These are phyloP conservation scores for Pythium rishiriense DNA, from an alignment of 352 stramenopile species.

Conservation along the genomic window DNA sequence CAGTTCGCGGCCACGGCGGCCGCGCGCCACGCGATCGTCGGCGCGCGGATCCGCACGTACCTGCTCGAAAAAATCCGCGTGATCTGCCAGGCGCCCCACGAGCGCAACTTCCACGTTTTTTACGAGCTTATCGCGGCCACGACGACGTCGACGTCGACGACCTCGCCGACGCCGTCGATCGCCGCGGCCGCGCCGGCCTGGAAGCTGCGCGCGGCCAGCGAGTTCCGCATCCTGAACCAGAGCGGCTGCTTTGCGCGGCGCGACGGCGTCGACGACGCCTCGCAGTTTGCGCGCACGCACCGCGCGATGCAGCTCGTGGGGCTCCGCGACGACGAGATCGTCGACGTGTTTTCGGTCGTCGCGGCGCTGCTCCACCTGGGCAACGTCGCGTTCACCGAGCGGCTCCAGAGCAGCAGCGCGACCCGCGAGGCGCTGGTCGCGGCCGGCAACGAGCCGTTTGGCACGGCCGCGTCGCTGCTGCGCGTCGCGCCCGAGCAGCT, in stretches of 20 bases:
- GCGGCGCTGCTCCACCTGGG: constrained; percentile 86
- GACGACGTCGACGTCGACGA: neutral
- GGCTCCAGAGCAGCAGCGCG: neutral
- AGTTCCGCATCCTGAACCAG: constrained; percentile 72
- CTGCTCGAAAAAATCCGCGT: constrained; percentile 94
- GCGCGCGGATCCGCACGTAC: constrained; percentile 89
- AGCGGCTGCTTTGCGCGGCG: constrained; percentile 65
- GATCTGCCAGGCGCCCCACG: constrained; percentile 68
- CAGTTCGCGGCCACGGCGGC: constrained; percentile 42
- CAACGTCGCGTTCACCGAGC: constrained; percentile 69
- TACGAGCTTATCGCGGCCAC: constrained; percentile 75
- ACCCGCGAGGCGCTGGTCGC: constrained; percentile 18
- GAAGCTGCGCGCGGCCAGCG: constrained; percentile 35
- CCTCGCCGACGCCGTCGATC: neutral
- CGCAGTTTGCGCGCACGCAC: constrained; percentile 61
- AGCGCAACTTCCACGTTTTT: constrained; percentile 90
- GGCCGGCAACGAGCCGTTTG: constrained; percentile 31
- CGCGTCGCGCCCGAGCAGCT: constrained; percentile 56
- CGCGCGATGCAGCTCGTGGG: constrained; percentile 81
- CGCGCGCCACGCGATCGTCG: constrained; percentile 44
- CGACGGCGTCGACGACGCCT: constrained; percentile 64
- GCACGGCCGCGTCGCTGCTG: constrained; percentile 53
- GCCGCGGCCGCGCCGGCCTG: constrained; percentile 32
- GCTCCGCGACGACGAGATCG: constrained; percentile 55
- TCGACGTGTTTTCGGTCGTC: constrained; percentile 72